Evolutionary conservation across 352 stramenopile genomes (phyloP), one percentile per base, ranked within the genome.

Genomic region (Pythium graminicola): DNA sequence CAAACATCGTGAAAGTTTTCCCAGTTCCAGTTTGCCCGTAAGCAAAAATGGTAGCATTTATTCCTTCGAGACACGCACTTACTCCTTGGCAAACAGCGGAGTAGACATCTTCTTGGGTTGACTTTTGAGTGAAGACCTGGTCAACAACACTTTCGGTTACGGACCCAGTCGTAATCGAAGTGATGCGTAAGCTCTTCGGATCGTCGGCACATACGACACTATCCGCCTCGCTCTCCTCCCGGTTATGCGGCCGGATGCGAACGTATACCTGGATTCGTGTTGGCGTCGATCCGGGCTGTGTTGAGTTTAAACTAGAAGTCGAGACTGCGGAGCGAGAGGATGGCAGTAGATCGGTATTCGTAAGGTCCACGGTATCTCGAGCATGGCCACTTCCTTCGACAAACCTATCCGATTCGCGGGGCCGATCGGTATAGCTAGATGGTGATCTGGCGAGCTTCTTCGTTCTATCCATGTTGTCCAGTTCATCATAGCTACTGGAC

Each of bases 1-100:
- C 90, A 46, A 94, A 91, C 36, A 97, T 89, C 16, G 89, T 97
- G 63, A 97, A 81, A 0, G 90, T 97, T 55, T 97, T 97, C 6
- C 89, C 91, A 4, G 84, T 91, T 2, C 85, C 86, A 0, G 89
- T 97, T 56, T 93, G 84, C 9, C 90, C 89, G 50, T 97, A 97
- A 1, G 84, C 85, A 48, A 98, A 97, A 13, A 98, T 69, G 2
- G 86, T 97, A 6, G 80, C 79, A 54, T 96, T 97, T 49, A 83
- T 93, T 16, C 89, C 89, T 20, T 85, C 67, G 14, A 97, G 45
- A 2, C 76, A 71, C 0, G 82, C 74, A 13, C 65, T 45, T 7
- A 97, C 64, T 27, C 81, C 82, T 4, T 72, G 76, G 22, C 81
- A 64, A 14, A 93, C 66, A 7, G 76, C 60, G 8, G 55, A 57